Conservation (phyloP, 2,329 filamentous ascomycete species). For the Colletotrichum sp. region DNA sequence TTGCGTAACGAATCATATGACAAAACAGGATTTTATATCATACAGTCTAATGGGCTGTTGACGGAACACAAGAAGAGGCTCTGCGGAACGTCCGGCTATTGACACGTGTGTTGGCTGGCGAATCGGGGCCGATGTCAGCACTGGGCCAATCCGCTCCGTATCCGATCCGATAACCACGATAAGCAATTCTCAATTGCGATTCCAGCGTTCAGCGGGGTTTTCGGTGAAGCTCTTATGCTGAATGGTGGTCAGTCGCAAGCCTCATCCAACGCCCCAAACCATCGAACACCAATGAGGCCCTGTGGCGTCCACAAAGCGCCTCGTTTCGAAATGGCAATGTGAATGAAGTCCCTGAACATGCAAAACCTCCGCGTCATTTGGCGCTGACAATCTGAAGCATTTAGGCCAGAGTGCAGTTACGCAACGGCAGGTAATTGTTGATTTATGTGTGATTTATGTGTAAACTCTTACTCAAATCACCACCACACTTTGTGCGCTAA, state of each 20-base stretch:
- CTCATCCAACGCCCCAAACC: neutral
- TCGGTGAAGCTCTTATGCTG: neutral
- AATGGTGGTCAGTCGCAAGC: neutral
- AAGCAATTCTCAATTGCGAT: neutral
- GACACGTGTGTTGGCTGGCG: neutral
- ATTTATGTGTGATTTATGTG: neutral
- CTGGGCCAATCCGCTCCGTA: neutral
- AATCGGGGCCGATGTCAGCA: neutral
- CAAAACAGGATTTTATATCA: neutral
- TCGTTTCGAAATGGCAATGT: neutral
- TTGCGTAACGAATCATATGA: neutral
- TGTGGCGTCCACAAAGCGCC: neutral
- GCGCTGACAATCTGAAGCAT: neutral
- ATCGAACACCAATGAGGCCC: neutral
- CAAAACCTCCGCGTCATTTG: fast-evolving
- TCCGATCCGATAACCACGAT: neutral
- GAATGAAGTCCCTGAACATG: neutral
- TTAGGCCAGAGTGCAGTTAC: neutral
- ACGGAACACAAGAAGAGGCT: neutral
- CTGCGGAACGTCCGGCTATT: neutral
- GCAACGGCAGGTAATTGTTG: neutral
- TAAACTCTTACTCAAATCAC: neutral
- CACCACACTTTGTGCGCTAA: fast-evolving
- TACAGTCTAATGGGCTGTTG: neutral
- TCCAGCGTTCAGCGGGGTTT: neutral